Base-by-base conservation (phyloP, 495 filamentous ascomycete species). In the Penicillium atrosanguineum region DNA sequence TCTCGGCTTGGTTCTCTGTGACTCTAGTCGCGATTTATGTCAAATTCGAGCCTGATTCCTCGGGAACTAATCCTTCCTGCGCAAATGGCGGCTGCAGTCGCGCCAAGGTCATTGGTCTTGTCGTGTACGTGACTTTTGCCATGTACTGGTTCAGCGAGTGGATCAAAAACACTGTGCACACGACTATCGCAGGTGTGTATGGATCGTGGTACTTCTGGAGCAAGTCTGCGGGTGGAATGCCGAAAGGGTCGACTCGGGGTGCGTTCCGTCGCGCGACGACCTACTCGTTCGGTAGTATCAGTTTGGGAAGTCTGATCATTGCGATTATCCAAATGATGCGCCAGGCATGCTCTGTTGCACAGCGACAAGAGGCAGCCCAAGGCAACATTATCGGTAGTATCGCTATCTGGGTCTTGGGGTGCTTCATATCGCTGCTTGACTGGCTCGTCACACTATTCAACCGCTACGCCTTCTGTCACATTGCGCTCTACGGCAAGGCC, bases 141-240 rank as follows among this genome's bases (percentile, higher is more conserved):
- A 83, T 80, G 61, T 95, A 95, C 71, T 97, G 91, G 93, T 83
- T 96, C 57, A 87, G 86, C 21, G 91, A 96, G 64, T 90, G 87
- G 80, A 65, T 96, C 51, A 96, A 96, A 72, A 96, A 96, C 67
- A 89, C 87, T 15, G 87, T 96, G 34, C 91, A 97, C 68, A 87
- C 85, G 28, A 90, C 87, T 19, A 87, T 96, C 62, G 87, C 88
- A 0, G 90, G 93, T 11, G 86, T 96, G 12, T 96, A 95, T 56
- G 92, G 90, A 0, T 87, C 87, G 1, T 96, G 92, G 92, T 97
- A 95, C 71, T 96, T 96, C 75, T 85, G 77, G 58, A 72, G 77
- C 31, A 72, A 80, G 16, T 87, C 87, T 41, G 69, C 79, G 0
- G 68, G 68, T 18, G 80, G 80, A 3, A 86, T 88, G 65, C 91